Evolutionary conservation across 371 early-diverging fungal genomes (phyloP), one percentile per base, ranked within the genome.

Genomic region (Mucor lusitanicus): DNA sequence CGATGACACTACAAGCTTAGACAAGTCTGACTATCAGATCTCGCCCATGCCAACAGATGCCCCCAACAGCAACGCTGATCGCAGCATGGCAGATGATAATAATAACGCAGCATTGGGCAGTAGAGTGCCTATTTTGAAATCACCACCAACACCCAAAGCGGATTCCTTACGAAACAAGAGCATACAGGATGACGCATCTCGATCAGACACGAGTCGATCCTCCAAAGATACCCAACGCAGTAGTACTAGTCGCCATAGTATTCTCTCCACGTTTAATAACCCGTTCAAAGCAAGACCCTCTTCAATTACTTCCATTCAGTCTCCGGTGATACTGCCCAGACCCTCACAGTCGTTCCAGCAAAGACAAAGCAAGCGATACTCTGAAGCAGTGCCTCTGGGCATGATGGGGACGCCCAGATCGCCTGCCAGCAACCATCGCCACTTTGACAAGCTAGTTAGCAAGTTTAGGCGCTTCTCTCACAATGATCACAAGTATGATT

Each of bases 401-500:
- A 13, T 50, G 13, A 57, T 61, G 9, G 70, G 64, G 7, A 40
- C 58, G 0, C 63, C 67, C 12, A 55, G 61, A 6, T 64, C 73
- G 32, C 59, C 65, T 19, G 69, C 56, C 13, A 56, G 57, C n/a
- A 70, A 59, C 6, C 61, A 60, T 27, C 69, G 61, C 27, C 62
- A 57, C 30, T 72, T 69, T 25, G 72, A 69, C 63, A 64, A 66
- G 50, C 58, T 72, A 17, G 63, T 66, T 9, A 57, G 72, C 28
- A 72, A 66, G n/a, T 72, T 71, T 37, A 69, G 65, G 48, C 65
- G 69, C 1, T 66, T 77, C 12, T 69, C 79, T 7, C 70, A 71
- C 57, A 70, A 78, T 9, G 69, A 77, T 82, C 73, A 90, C 91
- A 89, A 90, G 27, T 72, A 70, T 32, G 79, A 78, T 32, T 76